A percentile compares a stretch with the other conserved stretches of the same genome.
These are phyloP conservation scores for Elongisporangium senticosum DNA, from an alignment of 352 stramenopile genomes.

Conservation along the genomic window DNA sequence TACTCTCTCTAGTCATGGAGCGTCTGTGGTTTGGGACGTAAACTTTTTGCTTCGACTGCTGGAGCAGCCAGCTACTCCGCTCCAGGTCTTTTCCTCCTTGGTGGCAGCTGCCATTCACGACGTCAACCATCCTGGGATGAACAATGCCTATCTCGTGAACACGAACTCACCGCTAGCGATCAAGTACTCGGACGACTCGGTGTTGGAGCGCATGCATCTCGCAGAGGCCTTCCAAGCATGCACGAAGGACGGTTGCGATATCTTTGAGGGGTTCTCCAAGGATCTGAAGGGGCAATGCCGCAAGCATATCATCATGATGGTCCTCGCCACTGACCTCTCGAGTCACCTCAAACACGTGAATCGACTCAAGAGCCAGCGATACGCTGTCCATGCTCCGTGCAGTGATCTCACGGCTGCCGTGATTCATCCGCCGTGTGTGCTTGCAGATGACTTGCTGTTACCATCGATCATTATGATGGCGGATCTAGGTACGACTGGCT, in stretches of 20 bases:
- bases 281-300: slow-evolving; percentile 50
- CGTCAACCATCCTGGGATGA: slow-evolving; percentile 89
- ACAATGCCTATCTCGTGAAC: slow-evolving; percentile 88
- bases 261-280: slow-evolving; percentile 53
- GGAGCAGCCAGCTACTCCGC: slow-evolving; percentile 22
- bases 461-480: slow-evolving; percentile 76
- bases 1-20: slow-evolving; percentile 41
- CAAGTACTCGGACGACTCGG: slow-evolving; percentile 90
- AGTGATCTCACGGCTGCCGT: slow-evolving; percentile 11
- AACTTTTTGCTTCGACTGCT: slow-evolving; percentile 59
- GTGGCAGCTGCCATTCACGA: slow-evolving; percentile 90
- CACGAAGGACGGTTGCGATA: slow-evolving; percentile 63
- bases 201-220: slow-evolving; percentile 85
- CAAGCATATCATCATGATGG: slow-evolving; percentile 74
- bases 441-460: slow-evolving; percentile 49
- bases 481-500: slow-evolving; percentile 27
- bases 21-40: slow-evolving; percentile 68
- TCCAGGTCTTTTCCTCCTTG: slow-evolving; percentile 75
- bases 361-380: slow-evolving; percentile 70
- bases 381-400: slow-evolving; percentile 31
- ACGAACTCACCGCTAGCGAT: slow-evolving; percentile 84
- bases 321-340: slow-evolving; percentile 80
- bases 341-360: slow-evolving; percentile 71
- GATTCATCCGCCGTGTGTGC: slow-evolving; percentile 3
- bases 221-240: slow-evolving; percentile 60